Evolutionary conservation across 192 early-diverging fungal genomes (phyloP), one percentile per base, ranked within the genome.

Genomic region (Coemansia sp.): DNA sequence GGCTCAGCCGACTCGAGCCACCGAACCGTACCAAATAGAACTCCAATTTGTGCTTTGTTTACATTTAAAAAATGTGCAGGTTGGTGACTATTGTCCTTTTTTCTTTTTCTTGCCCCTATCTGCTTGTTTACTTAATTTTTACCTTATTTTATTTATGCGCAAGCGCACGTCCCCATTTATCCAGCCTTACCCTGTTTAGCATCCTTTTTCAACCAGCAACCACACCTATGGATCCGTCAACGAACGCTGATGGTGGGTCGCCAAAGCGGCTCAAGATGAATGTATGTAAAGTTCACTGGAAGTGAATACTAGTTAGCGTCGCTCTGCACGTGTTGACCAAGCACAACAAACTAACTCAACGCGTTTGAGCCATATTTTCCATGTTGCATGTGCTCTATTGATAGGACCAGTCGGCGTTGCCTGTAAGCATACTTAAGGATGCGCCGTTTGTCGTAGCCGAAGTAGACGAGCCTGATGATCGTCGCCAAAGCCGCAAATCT

Each of bases 401-500:
- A 45, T 72, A 67, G 71, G 78, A 67, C 20, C 66, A 67, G n/a
- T 70, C 69, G 2, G 35, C 51, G 18, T 45, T 69, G n/a, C 69
- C 78, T 18, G 59, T 55, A 4, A 64, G 79, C 61, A 77, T 73
- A 18, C 26, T 73, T 6, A 77, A 63, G 46, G 71, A 73, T 46
- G 67, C 39, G 4, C 63, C 69, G 5, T 48, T 58, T 7, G 36
- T 38, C 24, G 64, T 67, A 16, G 46, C 63, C 11, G 52, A 57
- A 44, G 30, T 59, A 15, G 57, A 18, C 3, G 36, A 69, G 11
- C 49, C 10, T 41, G 46, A 16, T 23, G 70, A 83, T 23, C 68
- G 66, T 12, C 72, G 72, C 26, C 74, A 72, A 56, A 69, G 66
- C 69, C 75, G 81, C 68, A 83, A 83, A 56, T 83, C 81, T 3